Evolutionary conservation across 306 rosid species (phyloP), one percentile per base, ranked within the genome.

Genomic region (Sophora flavescens): DNA sequence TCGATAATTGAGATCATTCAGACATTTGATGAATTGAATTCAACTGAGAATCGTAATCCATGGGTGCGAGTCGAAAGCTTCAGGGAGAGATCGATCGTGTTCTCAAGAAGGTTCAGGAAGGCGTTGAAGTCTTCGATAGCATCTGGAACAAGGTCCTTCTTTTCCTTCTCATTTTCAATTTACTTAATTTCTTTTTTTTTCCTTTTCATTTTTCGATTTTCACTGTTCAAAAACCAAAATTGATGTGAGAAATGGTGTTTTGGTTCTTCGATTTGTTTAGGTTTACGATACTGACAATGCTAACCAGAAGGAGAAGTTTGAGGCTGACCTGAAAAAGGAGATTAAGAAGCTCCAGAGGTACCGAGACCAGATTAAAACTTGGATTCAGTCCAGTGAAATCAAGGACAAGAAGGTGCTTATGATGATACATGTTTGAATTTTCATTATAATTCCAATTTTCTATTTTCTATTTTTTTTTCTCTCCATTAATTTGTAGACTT

Each of bases 21-120:
- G 26, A 22, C 33, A 50, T 74, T 48, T 44, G 14, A 62, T 42
- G 79, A 53, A 64, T 63, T 14, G 54, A 64, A 9, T 44, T 9
- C 47, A 62, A 64, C 35, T 71, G 62, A 61, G 66, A 26, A 17
- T 16, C 58, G 42, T 12, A 26, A 71, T 56, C 71, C 71, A 95
- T 95, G 98, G 98, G 97, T 33, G 98, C 98, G 60, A 95, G 98
- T 83, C 92, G 98, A 71, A 95, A 95, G 83, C 98, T 95, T 64
- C 98, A 95, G 87, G 98, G 98, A 6, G 98, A 95, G 87, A 95
- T 95, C 39, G 98, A 95, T 89, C 93, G 98, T 3, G 98, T 95
- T 85, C 93, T 95, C 11, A 95, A 92, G 90, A 95, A 92, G 91
- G 98, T 92, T 8, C 98, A 95, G 35, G 98, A 95, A 88, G 97